These are phyloP conservation scores for Aspergillus steynii DNA, from an alignment of 495 filamentous ascomycete species.

Conservation along the genomic window DNA sequence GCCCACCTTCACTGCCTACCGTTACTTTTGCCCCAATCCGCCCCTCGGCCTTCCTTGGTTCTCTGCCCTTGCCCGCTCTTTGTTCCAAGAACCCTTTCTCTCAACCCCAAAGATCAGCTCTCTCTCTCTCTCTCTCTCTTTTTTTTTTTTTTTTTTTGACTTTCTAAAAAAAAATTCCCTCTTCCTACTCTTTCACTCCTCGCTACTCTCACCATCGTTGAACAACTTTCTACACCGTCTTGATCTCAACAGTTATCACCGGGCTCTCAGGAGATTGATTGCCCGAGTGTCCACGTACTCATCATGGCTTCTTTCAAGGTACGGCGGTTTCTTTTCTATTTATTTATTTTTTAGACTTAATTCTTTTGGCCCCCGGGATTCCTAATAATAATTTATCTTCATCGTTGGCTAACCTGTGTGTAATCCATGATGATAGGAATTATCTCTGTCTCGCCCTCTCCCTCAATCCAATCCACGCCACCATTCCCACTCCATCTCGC, in stretches of 20 bases:
- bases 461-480: constrained; percentile 60
- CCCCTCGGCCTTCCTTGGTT: constrained; percentile 8
- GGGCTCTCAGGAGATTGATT: constrained; percentile 39
- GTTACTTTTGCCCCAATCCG: constrained; percentile 16
- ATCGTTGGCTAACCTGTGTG: neutral
- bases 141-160: constrained; percentile 5
- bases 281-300: constrained; percentile 32
- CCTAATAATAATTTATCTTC: neutral
- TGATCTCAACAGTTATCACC: constrained; percentile 20
- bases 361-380: constrained; percentile 5
- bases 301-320: constrained; percentile 53
- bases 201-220: constrained; percentile 1
- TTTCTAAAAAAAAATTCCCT: neutral
- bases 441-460: constrained; percentile 47
- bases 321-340: constrained; percentile 16
- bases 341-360: neutral
- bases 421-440: constrained; percentile 37
- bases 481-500: constrained; percentile 79
- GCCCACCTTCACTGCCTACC: constrained; percentile 20
- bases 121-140: neutral
- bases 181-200: neutral
- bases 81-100: constrained; percentile 1
- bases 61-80: constrained; percentile 8
- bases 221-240: constrained; percentile 10
- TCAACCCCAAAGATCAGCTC: neutral